Evolutionary conservation across 306 rosid species (phyloP).

Genomic region (Ochetophila trinervis): DNA sequence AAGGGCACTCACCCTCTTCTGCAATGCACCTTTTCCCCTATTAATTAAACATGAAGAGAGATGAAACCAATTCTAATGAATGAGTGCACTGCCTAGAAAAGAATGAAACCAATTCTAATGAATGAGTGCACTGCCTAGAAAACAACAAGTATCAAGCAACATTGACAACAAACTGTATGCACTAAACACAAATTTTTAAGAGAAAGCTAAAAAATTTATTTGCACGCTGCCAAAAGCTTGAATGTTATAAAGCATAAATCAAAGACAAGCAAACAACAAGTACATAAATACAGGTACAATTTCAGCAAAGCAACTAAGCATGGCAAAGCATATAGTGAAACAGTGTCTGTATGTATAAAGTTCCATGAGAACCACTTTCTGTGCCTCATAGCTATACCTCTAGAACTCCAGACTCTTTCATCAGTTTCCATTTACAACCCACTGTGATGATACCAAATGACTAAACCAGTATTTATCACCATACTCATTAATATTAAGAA

Average conservation of each 20-base stretch:
- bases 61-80: neutral
- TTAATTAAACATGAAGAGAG: slow-evolving; percentile 23
- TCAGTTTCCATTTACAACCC: neutral
- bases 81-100: neutral
- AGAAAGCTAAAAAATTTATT: neutral
- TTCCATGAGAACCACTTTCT: neutral
- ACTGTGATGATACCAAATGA: neutral
- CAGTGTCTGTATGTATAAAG: neutral
- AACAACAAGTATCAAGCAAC: neutral
- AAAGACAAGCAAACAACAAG: neutral
- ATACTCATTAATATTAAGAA: neutral
- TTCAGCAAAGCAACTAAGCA: neutral
- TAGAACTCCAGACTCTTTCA: neutral
- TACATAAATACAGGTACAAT: neutral
- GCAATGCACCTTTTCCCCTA: slow-evolving; percentile 89
- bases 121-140: neutral
- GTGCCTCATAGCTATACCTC: neutral
- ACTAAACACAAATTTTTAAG: neutral
- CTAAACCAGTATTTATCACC: neutral
- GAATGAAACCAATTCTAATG: no score
- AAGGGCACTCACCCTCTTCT: slow-evolving; percentile 73
- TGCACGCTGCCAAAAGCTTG: neutral
- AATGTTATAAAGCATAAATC: neutral
- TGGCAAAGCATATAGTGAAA: neutral
- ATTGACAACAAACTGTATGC: neutral